Evolutionary conservation across 169 alveolate genomes (phyloP).

Genomic region (Babesia bovis): DNA sequence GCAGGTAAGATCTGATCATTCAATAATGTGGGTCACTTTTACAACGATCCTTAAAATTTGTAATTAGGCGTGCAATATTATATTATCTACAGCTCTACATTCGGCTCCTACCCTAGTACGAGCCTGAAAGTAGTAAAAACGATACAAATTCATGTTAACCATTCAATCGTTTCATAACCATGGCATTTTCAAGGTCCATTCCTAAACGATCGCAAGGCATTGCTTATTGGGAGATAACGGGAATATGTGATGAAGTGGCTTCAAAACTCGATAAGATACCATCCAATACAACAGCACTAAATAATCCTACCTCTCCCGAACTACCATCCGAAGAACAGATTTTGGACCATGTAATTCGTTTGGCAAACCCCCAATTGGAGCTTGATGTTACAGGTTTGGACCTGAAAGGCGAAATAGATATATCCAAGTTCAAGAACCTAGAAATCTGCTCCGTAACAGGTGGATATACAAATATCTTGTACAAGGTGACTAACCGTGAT

Average conservation of each 20-base stretch:
- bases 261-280: neutral
- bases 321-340: neutral
- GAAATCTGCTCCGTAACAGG: slow-evolving; percentile 45
- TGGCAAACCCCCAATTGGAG: slow-evolving; percentile 39
- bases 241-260: neutral
- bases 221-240: neutral
- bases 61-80: neutral
- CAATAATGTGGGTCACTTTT: neutral
- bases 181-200: neutral
- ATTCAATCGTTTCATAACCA: neutral
- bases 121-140: neutral
- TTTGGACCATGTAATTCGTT: slow-evolving; percentile 26
- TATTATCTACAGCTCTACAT: neutral
- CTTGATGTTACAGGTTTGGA: slow-evolving; percentile 25
- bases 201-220: neutral
- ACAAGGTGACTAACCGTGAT: slow-evolving; percentile 63
- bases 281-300: neutral
- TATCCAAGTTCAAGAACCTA: slow-evolving; percentile 15
- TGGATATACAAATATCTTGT: slow-evolving; percentile 73
- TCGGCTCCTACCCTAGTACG: neutral
- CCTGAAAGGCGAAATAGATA: slow-evolving; percentile 3
- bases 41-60: neutral
- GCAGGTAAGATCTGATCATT: neutral
- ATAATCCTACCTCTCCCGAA: neutral
- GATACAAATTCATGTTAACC: neutral